Evolutionary conservation across 2,329 filamentous ascomycete species (phyloP).

Genomic region (Fusarium proliferatum): DNA sequence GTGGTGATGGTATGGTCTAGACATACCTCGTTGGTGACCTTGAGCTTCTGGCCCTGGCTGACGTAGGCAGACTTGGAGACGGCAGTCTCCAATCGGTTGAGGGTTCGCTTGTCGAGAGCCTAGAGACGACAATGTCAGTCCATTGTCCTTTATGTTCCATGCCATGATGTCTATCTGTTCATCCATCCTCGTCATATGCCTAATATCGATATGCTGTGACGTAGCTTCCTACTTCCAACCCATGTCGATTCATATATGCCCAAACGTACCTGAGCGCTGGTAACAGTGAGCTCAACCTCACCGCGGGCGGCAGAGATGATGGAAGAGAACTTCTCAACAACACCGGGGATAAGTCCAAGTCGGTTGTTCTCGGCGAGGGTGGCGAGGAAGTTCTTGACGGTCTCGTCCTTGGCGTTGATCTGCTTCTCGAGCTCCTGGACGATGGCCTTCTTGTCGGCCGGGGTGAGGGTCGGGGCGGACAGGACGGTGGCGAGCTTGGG

Average conservation of each 20-base stretch:
- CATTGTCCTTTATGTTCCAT: conserved; percentile 1
- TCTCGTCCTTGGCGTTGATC: conserved; percentile 78
- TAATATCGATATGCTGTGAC: conserved; percentile 6
- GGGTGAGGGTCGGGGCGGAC: conserved; percentile 80
- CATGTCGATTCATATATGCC: conserved; percentile 6
- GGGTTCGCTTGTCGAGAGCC: conserved; percentile 88
- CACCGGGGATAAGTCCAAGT: conserved; percentile 81
- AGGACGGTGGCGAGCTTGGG: conserved; percentile 82
- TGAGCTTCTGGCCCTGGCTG: conserved; percentile 94
- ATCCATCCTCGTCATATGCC: conserved; percentile 5
- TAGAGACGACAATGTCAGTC: conserved; percentile 51
- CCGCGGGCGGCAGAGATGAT: conserved; percentile 90
- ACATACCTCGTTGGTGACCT: conserved; percentile 88
- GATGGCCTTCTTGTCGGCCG: conserved; percentile 85
- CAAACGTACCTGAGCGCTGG: conserved; percentile 81
- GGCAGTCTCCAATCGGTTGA: conserved; percentile 86
- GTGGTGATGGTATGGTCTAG: not conserved
- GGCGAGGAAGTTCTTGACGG: conserved; percentile 92
- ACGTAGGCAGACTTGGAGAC: conserved; percentile 91
- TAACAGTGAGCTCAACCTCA: conserved; percentile 93
- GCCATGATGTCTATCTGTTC: not conserved
- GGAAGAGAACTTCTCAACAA: conserved; percentile 86
- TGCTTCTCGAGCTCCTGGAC: conserved; percentile 89
- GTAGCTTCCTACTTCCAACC: conserved; percentile 17
- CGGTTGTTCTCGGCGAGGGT: conserved; percentile 98